These are phyloP conservation scores for Cladosporium sp. DNA, from an alignment of 2,329 filamentous ascomycete genomes.

Conservation along the genomic window DNA sequence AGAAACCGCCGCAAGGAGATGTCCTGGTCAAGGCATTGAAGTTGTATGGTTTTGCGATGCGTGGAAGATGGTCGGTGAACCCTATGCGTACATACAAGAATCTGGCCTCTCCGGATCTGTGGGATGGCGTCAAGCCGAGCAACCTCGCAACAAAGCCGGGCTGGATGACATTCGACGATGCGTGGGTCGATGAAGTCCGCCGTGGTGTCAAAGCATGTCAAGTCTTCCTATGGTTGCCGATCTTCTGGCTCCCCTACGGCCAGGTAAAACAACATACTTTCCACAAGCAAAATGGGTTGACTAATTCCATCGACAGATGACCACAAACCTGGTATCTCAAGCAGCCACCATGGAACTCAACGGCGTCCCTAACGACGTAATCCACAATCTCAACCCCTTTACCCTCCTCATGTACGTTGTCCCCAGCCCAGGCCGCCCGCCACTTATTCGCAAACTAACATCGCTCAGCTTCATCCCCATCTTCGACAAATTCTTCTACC, in stretches of 20 bases:
- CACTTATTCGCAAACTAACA: not conserved
- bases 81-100: slow-evolving; percentile 57
- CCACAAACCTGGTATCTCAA: slow-evolving; percentile 46
- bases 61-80: slow-evolving; percentile 55
- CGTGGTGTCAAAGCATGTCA: slow-evolving; percentile 60
- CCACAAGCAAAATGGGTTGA: slow-evolving; percentile 18
- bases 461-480: slow-evolving; percentile 36
- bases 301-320: slow-evolving; percentile 45
- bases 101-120: slow-evolving; percentile 48
- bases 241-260: slow-evolving; percentile 58
- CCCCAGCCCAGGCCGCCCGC: not conserved
- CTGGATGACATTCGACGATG: slow-evolving; percentile 77
- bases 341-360: slow-evolving; percentile 39
- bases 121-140: slow-evolving; percentile 26
- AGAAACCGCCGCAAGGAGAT: slow-evolving; percentile 62
- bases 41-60: slow-evolving; percentile 58
- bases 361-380: slow-evolving; percentile 43
- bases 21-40: slow-evolving; percentile 64
- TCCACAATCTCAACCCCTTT: slow-evolving; percentile 33
- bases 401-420: slow-evolving; percentile 39
- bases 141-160: slow-evolving; percentile 46
- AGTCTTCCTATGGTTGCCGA: slow-evolving; percentile 43
- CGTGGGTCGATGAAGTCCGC: slow-evolving; percentile 69
- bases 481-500: slow-evolving; percentile 42
- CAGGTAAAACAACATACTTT: slow-evolving; percentile 42